Evolutionary conservation across 495 filamentous ascomycete genomes (phyloP).

Genomic region (Rusavskia elegans): DNA sequence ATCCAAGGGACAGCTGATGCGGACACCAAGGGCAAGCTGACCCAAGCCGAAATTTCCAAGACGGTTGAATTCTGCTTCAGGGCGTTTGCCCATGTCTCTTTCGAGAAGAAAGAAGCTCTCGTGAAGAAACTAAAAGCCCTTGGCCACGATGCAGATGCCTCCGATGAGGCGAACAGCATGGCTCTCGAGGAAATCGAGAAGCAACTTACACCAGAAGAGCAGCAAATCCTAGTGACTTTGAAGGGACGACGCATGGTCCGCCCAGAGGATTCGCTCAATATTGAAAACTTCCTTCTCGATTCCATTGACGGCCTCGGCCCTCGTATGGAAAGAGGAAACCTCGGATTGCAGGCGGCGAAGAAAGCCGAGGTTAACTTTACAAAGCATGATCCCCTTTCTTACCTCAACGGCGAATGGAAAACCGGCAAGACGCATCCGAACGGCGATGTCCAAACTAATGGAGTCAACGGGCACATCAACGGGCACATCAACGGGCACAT

Average conservation of each 20-base stretch:
- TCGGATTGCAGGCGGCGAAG: constrained; percentile 20
- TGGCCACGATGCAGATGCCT: neutral
- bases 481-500: neutral
- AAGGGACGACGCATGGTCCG: constrained; percentile 11
- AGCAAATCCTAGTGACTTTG: constrained; percentile 1
- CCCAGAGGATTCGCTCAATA: constrained; percentile 19
- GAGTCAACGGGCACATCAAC: neutral
- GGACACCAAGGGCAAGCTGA: constrained; percentile 12
- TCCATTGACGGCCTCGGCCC: constrained; percentile 22
- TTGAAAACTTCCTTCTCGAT: constrained; percentile 21
- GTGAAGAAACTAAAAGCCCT: too few species aligned
- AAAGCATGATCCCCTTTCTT: constrained; percentile 1
- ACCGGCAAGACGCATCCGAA: neutral
- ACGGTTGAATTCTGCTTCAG: constrained; percentile 21
- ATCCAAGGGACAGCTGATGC: constrained; percentile 12
- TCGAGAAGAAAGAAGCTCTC: constrained; percentile 11
- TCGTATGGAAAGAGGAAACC: constrained; percentile 16
- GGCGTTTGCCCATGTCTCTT: constrained; percentile 11
- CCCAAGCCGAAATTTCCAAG: constrained; percentile 17
- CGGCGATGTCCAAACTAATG: neutral
- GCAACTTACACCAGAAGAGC: neutral
- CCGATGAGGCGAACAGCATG: neutral
- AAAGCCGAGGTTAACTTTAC: constrained; percentile 1
- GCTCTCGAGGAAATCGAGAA: neutral
- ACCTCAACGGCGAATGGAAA: neutral